Conservation (phyloP, 1,284 basidiomycete species). For the Trichosporon coremiiforme region DNA sequence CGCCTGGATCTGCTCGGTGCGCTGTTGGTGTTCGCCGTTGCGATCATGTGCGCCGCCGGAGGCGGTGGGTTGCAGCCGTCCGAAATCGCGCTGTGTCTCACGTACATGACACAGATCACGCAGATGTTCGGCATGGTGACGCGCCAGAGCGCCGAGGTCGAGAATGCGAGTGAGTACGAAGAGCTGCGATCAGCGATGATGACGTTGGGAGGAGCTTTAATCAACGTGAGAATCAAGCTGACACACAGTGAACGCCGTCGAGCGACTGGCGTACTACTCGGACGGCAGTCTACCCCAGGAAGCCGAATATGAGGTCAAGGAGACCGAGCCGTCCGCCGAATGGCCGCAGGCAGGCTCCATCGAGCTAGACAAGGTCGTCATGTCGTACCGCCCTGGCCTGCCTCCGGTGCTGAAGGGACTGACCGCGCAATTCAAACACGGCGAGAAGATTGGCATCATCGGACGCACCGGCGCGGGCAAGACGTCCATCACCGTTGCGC, state of each 20-base stretch:
- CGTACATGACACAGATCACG: slow-evolving; percentile 61
- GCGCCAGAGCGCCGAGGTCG: slow-evolving; percentile 66
- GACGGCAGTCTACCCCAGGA: slow-evolving; percentile 65
- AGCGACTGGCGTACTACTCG: slow-evolving; percentile 67
- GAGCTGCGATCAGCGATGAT: too few relatives aligned
- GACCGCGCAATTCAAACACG: slow-evolving; percentile 43
- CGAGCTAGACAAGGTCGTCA: slow-evolving; percentile 50
- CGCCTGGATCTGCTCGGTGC: slow-evolving; percentile 75
- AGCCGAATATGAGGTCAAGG: slow-evolving; percentile 63
- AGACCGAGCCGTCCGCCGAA: slow-evolving; percentile 60
- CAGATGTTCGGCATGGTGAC: slow-evolving; percentile 62
- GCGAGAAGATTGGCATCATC: slow-evolving; percentile 61
- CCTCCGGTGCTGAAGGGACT: slow-evolving; percentile 60
- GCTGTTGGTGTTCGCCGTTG: slow-evolving; percentile 66
- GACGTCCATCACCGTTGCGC: slow-evolving; percentile 60
- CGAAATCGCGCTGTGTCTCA: slow-evolving; percentile 71
- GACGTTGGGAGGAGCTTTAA: too few relatives aligned
- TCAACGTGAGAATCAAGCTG: background rate
- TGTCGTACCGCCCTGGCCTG: slow-evolving; percentile 58
- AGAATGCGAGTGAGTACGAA: slow-evolving; percentile 58
- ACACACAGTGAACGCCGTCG: slow-evolving; percentile 66
- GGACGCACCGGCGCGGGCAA: slow-evolving; percentile 64
- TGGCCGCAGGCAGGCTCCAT: slow-evolving; percentile 52
- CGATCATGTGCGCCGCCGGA: slow-evolving; percentile 57
- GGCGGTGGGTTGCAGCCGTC: slow-evolving; percentile 65